Conservation (phyloP, 2,329 filamentous ascomycete species). For the Penicillium sclerotiorum region DNA sequence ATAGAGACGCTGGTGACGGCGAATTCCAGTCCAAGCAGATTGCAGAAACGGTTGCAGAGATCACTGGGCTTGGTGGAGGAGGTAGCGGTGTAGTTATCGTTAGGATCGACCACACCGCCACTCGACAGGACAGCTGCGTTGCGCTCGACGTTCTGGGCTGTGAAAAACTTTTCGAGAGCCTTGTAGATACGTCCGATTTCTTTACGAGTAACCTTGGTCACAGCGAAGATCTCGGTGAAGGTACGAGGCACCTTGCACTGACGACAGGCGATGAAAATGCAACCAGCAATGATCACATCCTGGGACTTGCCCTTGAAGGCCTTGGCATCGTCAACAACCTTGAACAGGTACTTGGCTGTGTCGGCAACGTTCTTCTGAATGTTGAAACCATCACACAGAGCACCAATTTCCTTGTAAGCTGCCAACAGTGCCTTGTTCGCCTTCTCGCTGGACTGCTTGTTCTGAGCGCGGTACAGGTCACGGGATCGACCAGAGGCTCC, state of each 20-base stretch:
- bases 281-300: constrained; percentile 91
- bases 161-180: constrained; percentile 82
- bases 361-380: constrained; percentile 81
- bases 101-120: constrained; percentile 53
- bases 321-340: constrained; percentile 88
- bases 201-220: constrained; percentile 95
- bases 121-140: constrained; percentile 52
- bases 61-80: constrained; percentile 78
- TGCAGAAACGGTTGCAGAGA: constrained; percentile 88
- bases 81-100: constrained; percentile 69
- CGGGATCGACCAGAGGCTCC: constrained; percentile 71
- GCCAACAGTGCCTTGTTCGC: constrained; percentile 76
- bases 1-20: constrained; percentile 78
- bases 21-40: constrained; percentile 73
- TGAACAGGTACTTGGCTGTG: constrained; percentile 92
- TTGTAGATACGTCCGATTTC: constrained; percentile 98
- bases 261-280: constrained; percentile 96
- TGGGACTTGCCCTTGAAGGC: constrained; percentile 94
- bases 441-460: constrained; percentile 79
- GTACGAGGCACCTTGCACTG: constrained; percentile 84
- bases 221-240: constrained; percentile 89
- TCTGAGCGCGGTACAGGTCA: constrained; percentile 81
- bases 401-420: constrained; percentile 85
- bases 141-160: constrained; percentile 67
- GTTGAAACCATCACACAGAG: constrained; percentile 81